These are phyloP conservation scores for Chloranthus sessilifolius DNA, from an alignment of 164 flowering plant species.

Conservation along the genomic window DNA sequence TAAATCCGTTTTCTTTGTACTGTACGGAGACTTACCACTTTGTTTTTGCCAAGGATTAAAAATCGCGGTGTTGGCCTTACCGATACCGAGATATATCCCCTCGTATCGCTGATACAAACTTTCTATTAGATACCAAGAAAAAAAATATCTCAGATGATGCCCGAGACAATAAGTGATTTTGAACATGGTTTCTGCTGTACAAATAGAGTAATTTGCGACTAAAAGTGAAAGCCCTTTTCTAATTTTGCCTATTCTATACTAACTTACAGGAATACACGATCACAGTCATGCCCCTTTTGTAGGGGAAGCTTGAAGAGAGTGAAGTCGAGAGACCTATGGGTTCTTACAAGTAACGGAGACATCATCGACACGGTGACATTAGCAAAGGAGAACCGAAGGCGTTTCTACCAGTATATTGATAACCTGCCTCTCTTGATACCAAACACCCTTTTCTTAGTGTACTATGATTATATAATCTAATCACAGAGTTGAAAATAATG, in stretches of 20 bases:
- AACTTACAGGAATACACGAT: slow-evolving; percentile 67
- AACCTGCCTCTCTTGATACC: slow-evolving; percentile 60
- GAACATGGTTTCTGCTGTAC: no score
- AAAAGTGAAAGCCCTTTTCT: no score
- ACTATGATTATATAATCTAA: slow-evolving; percentile 68
- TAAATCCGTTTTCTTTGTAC: background rate
- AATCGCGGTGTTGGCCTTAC: no score
- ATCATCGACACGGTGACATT: slow-evolving; percentile 64
- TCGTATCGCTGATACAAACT: no score
- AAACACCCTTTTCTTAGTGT: slow-evolving; percentile 49
- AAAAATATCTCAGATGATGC: no score
- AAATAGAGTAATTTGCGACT: no score
- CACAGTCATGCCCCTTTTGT: slow-evolving; percentile 96
- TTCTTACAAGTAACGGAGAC: slow-evolving; percentile 68
- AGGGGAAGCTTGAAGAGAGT: slow-evolving; percentile 72
- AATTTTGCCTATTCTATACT: background rate
- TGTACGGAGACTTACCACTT: background rate
- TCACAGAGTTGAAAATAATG: slow-evolving; percentile 15
- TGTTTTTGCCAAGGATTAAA: background rate
- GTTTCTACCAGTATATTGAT: slow-evolving; percentile 71
- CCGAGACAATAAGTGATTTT: no score
- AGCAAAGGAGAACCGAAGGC: slow-evolving; percentile 62
- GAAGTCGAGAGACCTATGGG: slow-evolving; percentile 76
- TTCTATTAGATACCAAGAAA: no score
- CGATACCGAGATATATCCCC: no score